Percentiles rank a stretch among this genome's conserved stretches.
phyloP scores from a whole-genome alignment of 2,329 filamentous ascomycete genomes.

The Penicillium sp. region DNA sequence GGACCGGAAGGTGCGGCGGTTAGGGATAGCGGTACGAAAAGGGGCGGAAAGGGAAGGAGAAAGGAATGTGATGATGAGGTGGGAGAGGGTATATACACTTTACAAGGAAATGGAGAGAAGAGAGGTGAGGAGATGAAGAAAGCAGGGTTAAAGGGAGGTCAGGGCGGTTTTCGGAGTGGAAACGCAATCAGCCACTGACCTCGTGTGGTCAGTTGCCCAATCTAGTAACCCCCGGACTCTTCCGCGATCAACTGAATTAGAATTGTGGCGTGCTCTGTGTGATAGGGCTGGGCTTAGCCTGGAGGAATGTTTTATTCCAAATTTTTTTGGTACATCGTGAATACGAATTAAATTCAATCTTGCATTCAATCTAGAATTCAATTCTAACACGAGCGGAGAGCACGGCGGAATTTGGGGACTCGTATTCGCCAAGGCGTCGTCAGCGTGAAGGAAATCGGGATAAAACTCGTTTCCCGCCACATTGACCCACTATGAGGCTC shows the following conservation, averaged over 20 bases:
- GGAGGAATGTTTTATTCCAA: no score
- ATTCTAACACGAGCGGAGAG: no score
- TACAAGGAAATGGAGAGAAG: neutral
- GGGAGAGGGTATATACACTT: neutral
- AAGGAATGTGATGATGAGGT: neutral
- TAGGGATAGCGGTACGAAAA: neutral
- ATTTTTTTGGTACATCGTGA: no score
- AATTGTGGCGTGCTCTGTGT: neutral
- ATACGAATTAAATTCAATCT: no score
- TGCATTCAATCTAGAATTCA: no score
- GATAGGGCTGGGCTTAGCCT: no score
- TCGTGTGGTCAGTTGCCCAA: slow-evolving; percentile 17
- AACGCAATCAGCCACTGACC: slow-evolving; percentile 2
- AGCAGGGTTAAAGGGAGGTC: neutral
- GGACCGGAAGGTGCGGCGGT: neutral
- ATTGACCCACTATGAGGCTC: neutral
- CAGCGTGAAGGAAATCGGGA: neutral
- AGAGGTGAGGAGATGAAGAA: neutral
- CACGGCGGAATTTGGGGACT: neutral
- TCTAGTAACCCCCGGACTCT: slow-evolving; percentile 3
- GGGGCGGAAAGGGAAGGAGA: neutral
- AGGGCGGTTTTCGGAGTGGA: neutral
- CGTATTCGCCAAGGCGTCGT: neutral
- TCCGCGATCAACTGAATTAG: neutral
- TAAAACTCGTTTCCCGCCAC: neutral